A percentile compares a stretch with the other conserved stretches of the same genome.
phyloP scores from a whole-genome alignment of 2,329 filamentous ascomycete species.

The Colletotrichum sp. region DNA sequence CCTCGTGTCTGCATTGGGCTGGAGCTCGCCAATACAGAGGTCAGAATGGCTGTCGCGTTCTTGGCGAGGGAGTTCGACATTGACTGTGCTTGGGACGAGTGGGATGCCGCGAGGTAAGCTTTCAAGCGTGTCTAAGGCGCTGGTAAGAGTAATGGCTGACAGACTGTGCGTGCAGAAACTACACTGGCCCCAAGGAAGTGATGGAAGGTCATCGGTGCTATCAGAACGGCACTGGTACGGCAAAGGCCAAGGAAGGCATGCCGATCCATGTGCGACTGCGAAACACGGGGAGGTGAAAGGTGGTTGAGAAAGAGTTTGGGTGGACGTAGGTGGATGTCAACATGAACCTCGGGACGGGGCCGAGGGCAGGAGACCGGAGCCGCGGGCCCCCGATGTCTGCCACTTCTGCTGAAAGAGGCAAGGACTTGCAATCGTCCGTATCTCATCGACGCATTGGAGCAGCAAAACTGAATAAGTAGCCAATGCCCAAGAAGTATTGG shows the following conservation, averaged over 20 bases:
- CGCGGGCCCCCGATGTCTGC: not conserved
- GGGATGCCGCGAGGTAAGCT: conserved; percentile 32
- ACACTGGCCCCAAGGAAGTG: conserved; percentile 25
- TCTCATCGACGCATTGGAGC: not conserved
- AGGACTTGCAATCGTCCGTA: not conserved
- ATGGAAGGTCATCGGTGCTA: conserved; percentile 36
- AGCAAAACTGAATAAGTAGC: not conserved
- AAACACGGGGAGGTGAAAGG: not conserved
- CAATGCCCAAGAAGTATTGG: not conserved
- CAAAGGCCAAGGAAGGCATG: conserved; percentile 41
- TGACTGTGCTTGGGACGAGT: conserved; percentile 45
- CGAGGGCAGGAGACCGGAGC: not conserved
- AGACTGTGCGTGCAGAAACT: conserved; percentile 18
- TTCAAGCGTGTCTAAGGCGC: too few relatives aligned
- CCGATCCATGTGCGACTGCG: conserved; percentile 36
- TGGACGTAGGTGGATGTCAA: not conserved
- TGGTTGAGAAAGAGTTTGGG: not conserved
- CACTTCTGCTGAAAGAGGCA: not conserved
- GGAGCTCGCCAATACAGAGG: conserved; percentile 59
- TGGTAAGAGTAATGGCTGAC: not conserved
- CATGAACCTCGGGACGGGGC: not conserved
- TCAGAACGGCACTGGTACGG: conserved; percentile 29
- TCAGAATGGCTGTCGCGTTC: conserved; percentile 53
- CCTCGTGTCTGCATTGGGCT: conserved; percentile 61
- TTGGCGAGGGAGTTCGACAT: conserved; percentile 57